Conservation (phyloP, 495 filamentous ascomycete genomes). For the Alectoria sarmentosa region DNA sequence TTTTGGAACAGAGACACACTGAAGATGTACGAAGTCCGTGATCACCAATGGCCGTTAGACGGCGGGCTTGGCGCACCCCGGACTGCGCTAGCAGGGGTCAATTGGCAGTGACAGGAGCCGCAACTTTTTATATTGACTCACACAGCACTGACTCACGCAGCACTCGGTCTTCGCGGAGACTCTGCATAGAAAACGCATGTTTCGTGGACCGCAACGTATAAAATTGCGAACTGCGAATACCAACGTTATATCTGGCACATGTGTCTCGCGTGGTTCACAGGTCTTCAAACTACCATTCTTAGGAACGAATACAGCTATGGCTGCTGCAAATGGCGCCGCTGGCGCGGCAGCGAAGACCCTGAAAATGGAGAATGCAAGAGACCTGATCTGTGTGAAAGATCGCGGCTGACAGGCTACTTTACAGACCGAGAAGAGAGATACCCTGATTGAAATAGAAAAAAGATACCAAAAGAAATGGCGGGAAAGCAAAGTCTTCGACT, state of each 20-base stretch:
- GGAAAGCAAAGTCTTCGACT: conserved; percentile 69
- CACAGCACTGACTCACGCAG: not conserved
- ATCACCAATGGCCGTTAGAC: too few relatives aligned
- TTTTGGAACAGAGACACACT: not conserved
- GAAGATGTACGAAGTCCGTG: not conserved
- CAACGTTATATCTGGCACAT: not conserved
- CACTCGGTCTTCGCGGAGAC: not conserved
- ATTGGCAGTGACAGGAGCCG: conserved; percentile 1
- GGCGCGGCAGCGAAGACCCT: conserved; percentile 57
- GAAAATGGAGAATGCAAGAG: conserved; percentile 62
- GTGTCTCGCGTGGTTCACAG: not conserved
- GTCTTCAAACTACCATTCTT: conserved; percentile 5
- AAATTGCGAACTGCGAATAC: not conserved
- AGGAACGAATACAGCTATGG: conserved; percentile 33
- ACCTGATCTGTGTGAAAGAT: conserved; percentile 26
- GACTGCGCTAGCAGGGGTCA: conserved; percentile 11
- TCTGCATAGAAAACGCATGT: conserved; percentile 2
- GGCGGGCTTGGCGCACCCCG: not conserved
- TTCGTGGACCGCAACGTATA: not conserved
- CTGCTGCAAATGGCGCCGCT: conserved; percentile 38
- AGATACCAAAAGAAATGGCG: conserved; percentile 87
- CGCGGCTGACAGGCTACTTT: conserved; percentile 21
- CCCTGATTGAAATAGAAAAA: conserved; percentile 80
- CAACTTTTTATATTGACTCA: not conserved
- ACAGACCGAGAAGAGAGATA: conserved; percentile 88